Percentiles rank a stretch among this genome's conserved stretches.
phyloP scores from a whole-genome alignment of 164 flowering plant species.

The Chimonanthus praecox region DNA sequence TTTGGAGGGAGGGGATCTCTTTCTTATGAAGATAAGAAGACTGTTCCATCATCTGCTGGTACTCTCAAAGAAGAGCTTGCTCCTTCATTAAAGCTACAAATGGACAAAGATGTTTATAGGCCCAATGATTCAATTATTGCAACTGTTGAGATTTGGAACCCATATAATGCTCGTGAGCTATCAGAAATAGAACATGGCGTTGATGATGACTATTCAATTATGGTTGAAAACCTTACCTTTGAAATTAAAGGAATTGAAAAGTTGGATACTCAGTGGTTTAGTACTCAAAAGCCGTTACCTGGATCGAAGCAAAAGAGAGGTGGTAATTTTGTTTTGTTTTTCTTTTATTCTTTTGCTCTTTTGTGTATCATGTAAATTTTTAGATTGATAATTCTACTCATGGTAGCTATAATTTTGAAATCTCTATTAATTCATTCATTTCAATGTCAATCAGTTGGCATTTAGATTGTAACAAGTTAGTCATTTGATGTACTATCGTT shows the following conservation, averaged over 20 bases:
- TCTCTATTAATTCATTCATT: not conserved
- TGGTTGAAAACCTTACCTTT: slow-evolving; percentile 60
- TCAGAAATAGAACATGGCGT: slow-evolving; percentile 9
- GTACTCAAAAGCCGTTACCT: slow-evolving; percentile 52
- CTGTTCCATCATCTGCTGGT: slow-evolving; percentile 1
- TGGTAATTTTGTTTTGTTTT: slow-evolving; percentile 9
- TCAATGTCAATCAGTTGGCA: not conserved
- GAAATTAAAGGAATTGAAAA: slow-evolving; percentile 86
- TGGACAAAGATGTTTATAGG: slow-evolving; percentile 72
- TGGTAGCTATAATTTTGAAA: not conserved
- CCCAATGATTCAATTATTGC: slow-evolving; percentile 72
- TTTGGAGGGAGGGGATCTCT: slow-evolving; percentile 42
- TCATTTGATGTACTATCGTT: no score
- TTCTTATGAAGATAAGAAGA: slow-evolving; percentile 13
- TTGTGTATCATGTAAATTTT: not conserved
- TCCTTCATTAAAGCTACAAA: slow-evolving; percentile 47
- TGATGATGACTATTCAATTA: slow-evolving; percentile 29
- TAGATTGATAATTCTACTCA: not conserved
- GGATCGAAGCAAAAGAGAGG: slow-evolving; percentile 77
- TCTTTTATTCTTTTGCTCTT: not conserved
- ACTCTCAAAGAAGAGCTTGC: slow-evolving; percentile 12
- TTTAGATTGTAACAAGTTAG: no score
- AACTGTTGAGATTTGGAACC: slow-evolving; percentile 47
- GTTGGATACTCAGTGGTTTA: slow-evolving; percentile 85
- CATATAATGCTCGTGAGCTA: slow-evolving; percentile 7